Conservation (phyloP, 2,329 filamentous ascomycete genomes). For the Monosporascus sp. region DNA sequence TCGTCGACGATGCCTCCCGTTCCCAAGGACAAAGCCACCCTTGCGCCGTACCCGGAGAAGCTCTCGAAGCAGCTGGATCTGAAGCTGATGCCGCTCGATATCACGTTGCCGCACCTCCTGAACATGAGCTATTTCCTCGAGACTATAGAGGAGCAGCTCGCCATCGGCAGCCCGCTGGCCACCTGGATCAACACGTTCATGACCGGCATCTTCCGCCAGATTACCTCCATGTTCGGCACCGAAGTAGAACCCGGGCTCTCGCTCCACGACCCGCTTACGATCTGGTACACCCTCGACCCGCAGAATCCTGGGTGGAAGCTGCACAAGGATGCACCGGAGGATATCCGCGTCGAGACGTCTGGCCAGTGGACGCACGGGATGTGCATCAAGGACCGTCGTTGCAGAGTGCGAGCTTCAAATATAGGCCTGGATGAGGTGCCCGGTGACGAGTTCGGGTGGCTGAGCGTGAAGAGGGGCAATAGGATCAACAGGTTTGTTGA, state of each 20-base stretch:
- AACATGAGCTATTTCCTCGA: constrained; percentile 54
- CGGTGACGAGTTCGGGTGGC: constrained; percentile 72
- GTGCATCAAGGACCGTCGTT: constrained; percentile 75
- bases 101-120: constrained; percentile 67
- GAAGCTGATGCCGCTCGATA: constrained; percentile 70
- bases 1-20: constrained; percentile 74
- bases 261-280: constrained; percentile 71
- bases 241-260: constrained; percentile 55
- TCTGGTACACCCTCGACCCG: constrained; percentile 70
- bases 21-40: constrained; percentile 41
- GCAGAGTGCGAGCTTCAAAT: constrained; percentile 49
- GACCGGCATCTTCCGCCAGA: constrained; percentile 63
- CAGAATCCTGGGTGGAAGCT: constrained; percentile 53
- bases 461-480: constrained; percentile 70
- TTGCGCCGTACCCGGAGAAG: constrained; percentile 58
- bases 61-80: constrained; percentile 61
- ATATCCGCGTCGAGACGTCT: constrained; percentile 81
- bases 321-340: constrained; percentile 56
- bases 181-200: constrained; percentile 71
- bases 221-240: constrained; percentile 57
- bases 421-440: constrained; percentile 46
- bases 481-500: constrained; percentile 68
- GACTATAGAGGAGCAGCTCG: constrained; percentile 49
- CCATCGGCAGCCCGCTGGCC: constrained; percentile 65
- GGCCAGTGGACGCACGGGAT: constrained; percentile 95